phyloP scores from a whole-genome alignment of 2,329 filamentous ascomycete genomes.

The Bertia moriformis region DNA sequence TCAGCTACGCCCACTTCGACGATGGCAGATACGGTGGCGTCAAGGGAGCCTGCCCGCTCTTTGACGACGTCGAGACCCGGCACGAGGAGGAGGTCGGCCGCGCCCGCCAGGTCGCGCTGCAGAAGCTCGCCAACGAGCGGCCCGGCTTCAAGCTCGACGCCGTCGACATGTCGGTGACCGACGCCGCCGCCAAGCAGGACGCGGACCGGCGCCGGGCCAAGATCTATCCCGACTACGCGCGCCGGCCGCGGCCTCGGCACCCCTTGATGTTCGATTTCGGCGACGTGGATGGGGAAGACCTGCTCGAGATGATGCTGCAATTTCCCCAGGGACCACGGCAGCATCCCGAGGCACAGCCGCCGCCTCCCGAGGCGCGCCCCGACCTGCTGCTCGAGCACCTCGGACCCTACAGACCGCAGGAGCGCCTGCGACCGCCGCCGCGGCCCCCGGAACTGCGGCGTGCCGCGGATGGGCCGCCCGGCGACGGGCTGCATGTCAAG shows the following conservation, averaged over 20 bases:
- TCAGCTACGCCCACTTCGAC: slow-evolving; percentile 61
- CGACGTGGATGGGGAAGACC: too few species aligned
- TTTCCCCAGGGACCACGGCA: too few species aligned
- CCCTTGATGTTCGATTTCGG: not conserved
- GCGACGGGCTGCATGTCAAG: too few species aligned
- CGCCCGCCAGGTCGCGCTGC: slow-evolving; percentile 43
- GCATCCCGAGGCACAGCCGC: too few species aligned
- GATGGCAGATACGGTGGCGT: slow-evolving; percentile 29
- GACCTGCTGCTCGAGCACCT: too few species aligned
- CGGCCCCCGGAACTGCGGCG: too few species aligned
- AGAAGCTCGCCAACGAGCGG: slow-evolving; percentile 39
- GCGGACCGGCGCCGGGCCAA: too few species aligned
- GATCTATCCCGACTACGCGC: too few species aligned
- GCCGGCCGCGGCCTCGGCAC: not conserved
- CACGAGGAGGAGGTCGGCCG: slow-evolving; percentile 48
- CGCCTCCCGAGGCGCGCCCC: not conserved
- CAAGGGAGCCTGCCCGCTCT: slow-evolving; percentile 47
- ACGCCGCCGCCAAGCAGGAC: slow-evolving; percentile 30
- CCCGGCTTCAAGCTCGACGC: slow-evolving; percentile 42
- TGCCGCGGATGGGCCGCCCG: too few species aligned
- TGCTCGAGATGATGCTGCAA: too few species aligned
- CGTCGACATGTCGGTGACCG: slow-evolving; percentile 44
- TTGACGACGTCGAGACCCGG: slow-evolving; percentile 43
- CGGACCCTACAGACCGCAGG: too few species aligned
- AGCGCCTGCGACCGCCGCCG: too few species aligned